Percentiles rank a stretch among this genome's conserved stretches.
phyloP scores from a whole-genome alignment of 2,329 filamentous ascomycete genomes.

The Colletotrichum cuscutae region DNA sequence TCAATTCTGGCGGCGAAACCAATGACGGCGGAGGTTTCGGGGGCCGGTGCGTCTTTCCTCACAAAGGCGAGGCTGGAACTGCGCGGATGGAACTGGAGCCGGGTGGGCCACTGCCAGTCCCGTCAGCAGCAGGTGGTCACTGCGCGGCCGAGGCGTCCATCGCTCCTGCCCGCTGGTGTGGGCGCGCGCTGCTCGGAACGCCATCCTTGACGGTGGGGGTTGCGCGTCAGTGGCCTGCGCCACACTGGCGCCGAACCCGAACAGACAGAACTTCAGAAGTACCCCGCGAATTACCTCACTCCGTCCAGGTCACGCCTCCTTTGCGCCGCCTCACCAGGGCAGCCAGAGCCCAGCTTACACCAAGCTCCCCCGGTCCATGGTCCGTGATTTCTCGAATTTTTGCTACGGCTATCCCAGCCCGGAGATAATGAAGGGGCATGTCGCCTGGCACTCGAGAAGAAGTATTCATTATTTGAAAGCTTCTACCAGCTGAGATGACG shows the following conservation, averaged over 20 bases:
- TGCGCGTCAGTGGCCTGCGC: constrained; percentile 30
- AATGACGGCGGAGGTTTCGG: constrained; percentile 27
- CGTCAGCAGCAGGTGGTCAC: constrained; percentile 2
- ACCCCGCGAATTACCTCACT: constrained; percentile 25
- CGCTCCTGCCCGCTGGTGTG: too few relatives aligned
- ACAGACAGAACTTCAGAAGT: neutral
- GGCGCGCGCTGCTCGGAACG: constrained; percentile 4
- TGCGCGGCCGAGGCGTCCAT: neutral
- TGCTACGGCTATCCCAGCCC: constrained; percentile 8
- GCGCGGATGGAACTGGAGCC: neutral
- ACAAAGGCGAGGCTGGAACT: constrained; percentile 7
- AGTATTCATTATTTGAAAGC: neutral
- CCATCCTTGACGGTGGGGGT: constrained; percentile 18
- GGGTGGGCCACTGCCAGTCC: neutral
- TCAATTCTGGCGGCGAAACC: constrained; percentile 23
- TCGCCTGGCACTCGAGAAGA: neutral
- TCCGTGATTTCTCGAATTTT: neutral
- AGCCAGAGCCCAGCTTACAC: neutral
- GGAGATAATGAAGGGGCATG: neutral
- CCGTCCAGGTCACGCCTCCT: constrained; percentile 6
- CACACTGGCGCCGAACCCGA: constrained; percentile 21
- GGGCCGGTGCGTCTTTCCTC: constrained; percentile 5
- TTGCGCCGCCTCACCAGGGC: neutral
- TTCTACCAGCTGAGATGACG: neutral
- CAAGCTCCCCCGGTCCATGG: neutral